phyloP scores from a whole-genome alignment of 2,329 filamentous ascomycete genomes.

The Cladosporium halotolerans region DNA sequence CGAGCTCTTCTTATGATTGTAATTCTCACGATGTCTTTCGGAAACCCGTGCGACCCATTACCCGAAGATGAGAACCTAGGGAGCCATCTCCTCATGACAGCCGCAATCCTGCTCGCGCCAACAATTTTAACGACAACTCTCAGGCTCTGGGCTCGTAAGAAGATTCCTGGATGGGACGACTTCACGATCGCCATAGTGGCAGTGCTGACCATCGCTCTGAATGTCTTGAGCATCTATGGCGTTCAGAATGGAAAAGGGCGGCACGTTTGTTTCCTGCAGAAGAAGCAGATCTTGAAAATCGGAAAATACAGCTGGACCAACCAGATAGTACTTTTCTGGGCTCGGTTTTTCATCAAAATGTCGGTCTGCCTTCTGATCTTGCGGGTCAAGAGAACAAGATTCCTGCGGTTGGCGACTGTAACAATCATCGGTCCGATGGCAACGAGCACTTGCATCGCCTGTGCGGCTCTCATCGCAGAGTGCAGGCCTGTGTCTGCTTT shows the following conservation, averaged over 20 bases:
- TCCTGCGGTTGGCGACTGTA: slow-evolving; percentile 28
- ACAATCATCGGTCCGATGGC: slow-evolving; percentile 20
- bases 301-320: slow-evolving; percentile 35
- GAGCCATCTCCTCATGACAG: background rate
- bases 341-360: slow-evolving; percentile 36
- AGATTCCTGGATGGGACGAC: slow-evolving; percentile 28
- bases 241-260: slow-evolving; percentile 34
- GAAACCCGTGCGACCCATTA: background rate
- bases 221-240: slow-evolving; percentile 31
- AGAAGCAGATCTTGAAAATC: slow-evolving; percentile 30
- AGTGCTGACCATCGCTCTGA: slow-evolving; percentile 28
- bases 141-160: slow-evolving; percentile 2
- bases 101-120: background rate
- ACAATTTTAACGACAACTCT: background rate
- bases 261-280: slow-evolving; percentile 33
- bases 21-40: background rate
- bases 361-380: slow-evolving; percentile 39
- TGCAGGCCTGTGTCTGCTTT: slow-evolving; percentile 21
- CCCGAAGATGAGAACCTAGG: background rate
- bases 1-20: too few species aligned
- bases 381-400: slow-evolving; percentile 35
- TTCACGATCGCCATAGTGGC: slow-evolving; percentile 30
- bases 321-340: slow-evolving; percentile 39
- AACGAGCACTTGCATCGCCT: slow-evolving; percentile 18
- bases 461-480: slow-evolving; percentile 22